These are phyloP conservation scores for Leccinum boreale DNA, from an alignment of 768 basidiomycete species.

Conservation along the genomic window DNA sequence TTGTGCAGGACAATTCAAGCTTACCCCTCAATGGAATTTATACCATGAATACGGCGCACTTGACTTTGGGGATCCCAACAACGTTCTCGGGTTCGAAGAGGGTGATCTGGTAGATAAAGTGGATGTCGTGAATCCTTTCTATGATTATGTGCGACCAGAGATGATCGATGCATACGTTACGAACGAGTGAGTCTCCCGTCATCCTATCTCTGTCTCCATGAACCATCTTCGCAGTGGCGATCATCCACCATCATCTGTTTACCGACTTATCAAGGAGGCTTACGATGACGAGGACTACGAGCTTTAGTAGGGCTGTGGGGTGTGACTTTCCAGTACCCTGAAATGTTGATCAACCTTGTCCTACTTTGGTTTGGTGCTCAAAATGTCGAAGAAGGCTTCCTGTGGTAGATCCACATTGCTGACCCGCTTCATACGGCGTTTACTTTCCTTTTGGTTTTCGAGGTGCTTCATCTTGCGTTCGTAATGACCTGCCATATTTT, in stretches of 20 bases:
- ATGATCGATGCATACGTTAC: constrained; percentile 92
- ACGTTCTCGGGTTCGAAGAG: constrained; percentile 70
- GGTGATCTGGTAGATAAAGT: constrained; percentile 80
- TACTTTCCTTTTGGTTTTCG: constrained; percentile 90
- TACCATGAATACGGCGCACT: constrained; percentile 83
- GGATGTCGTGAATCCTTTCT: constrained; percentile 94
- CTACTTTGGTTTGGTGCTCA: constrained; percentile 53
- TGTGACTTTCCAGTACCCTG: not conserved
- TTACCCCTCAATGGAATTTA: constrained; percentile 88
- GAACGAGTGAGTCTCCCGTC: constrained; percentile 74
- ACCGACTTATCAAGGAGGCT: constrained; percentile 87
- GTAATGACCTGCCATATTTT: constrained; percentile 59
- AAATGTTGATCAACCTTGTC: not conserved
- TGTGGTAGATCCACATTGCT: constrained; percentile 90
- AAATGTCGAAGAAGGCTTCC: constrained; percentile 91
- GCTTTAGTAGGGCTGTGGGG: constrained; percentile 32
- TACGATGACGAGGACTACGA: constrained; percentile 95
- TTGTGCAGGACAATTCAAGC: constrained; percentile 93
- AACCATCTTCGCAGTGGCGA: constrained; percentile 64
- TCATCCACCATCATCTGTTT: constrained; percentile 93
- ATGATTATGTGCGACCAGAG: constrained; percentile 92
- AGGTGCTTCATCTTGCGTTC: constrained; percentile 90
- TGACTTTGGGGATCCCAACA: constrained; percentile 72
- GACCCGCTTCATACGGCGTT: constrained; percentile 83
- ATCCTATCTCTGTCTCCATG: constrained; percentile 1